Evolutionary conservation across 768 basidiomycete genomes (phyloP).

Genomic region (Trichaptum fuscoviolaceum): DNA sequence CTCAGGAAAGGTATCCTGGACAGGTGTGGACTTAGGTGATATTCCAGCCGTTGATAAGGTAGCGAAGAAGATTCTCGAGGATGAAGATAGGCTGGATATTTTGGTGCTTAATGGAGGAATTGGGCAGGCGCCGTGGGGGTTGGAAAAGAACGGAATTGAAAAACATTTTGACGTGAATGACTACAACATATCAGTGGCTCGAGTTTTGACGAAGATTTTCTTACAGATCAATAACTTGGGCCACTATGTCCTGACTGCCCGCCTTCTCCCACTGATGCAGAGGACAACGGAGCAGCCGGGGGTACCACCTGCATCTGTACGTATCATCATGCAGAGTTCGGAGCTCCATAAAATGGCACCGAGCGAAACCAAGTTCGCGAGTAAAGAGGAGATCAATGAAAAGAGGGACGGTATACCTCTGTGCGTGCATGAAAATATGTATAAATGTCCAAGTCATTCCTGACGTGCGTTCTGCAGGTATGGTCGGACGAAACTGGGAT

Average conservation of each 20-base stretch:
- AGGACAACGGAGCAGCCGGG: conserved; percentile 17
- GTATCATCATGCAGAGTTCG: conserved; percentile 25
- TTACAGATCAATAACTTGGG: conserved; percentile 24
- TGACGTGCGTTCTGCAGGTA: conserved; percentile 12
- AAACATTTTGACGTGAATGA: conserved; percentile 21
- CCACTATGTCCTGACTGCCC: conserved; percentile 22
- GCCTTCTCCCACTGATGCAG: conserved; percentile 23
- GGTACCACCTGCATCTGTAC: conserved; percentile 19
- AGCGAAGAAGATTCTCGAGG: conserved; percentile 17
- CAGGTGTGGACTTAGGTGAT: conserved; percentile 19
- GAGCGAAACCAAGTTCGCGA: conserved; percentile 15
- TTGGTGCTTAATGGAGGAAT: conserved; percentile 25
- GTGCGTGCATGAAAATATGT: neutral
- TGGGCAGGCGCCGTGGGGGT: conserved; percentile 22
- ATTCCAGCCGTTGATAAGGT: conserved; percentile 19
- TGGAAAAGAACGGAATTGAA: conserved; percentile 23
- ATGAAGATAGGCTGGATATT: conserved; percentile 22
- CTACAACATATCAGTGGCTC: neutral
- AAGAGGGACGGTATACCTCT: conserved; percentile 15
- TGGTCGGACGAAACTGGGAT: conserved; percentile 23
- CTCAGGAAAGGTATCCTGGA: conserved; percentile 20
- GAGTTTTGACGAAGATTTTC: neutral
- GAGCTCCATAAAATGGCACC: conserved; percentile 23
- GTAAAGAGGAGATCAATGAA: conserved; percentile 24
- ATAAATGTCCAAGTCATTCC: neutral